Evolutionary conservation across 106 monocot species (phyloP), one percentile per base, ranked within the genome.

Genomic region (Dendrobium chrysotoxum): DNA sequence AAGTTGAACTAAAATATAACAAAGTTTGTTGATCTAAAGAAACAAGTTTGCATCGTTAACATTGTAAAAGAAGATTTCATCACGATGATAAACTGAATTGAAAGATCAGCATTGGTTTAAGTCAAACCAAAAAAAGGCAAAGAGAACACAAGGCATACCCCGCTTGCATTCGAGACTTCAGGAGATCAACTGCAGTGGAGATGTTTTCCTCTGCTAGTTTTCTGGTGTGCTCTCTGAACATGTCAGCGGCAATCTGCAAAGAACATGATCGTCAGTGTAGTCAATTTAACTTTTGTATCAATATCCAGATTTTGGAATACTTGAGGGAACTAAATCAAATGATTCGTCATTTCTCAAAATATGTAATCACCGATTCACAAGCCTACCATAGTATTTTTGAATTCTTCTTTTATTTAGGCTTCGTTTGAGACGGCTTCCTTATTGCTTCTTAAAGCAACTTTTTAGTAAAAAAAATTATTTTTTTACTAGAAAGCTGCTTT

Each of bases 221-320:
- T 80, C 95, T 86, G 40, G 82, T 84, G n/a, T 81, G 86, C 47
- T 88, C 99, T 79, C 90, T 90, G 71, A 99, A 82, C 93, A 99
- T 95, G 17, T 95, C 99, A 74, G 85, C 85, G 80, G 99, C 99
- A 89, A 99, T 88, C 99, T 99, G 82, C 81, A 89, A 71, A 23
- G 17, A 53, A 85, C 57, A 74, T 74, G 28, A 74, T 25, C 4
- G 42, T 8, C 5, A 16, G 6, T 20, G 74, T 41, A 74, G 21
- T 74, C n/a, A 42, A 31, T 71, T 38, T 23, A 30, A n/a, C 25
- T 65, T 65, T 7, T 65, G 5, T 26, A 25, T 65, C 4, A 16
- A 70, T 16, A 35, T 70, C 68, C 12, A 23, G 10, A 28, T 28
- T 70, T 70, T 31, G 35, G 30, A 70, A 12, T 13, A 16, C n/a